Evolutionary conservation across 2,329 filamentous ascomycete species (phyloP), one percentile per base, ranked within the genome.

Genomic region (Cordyceps cateniannulata): DNA sequence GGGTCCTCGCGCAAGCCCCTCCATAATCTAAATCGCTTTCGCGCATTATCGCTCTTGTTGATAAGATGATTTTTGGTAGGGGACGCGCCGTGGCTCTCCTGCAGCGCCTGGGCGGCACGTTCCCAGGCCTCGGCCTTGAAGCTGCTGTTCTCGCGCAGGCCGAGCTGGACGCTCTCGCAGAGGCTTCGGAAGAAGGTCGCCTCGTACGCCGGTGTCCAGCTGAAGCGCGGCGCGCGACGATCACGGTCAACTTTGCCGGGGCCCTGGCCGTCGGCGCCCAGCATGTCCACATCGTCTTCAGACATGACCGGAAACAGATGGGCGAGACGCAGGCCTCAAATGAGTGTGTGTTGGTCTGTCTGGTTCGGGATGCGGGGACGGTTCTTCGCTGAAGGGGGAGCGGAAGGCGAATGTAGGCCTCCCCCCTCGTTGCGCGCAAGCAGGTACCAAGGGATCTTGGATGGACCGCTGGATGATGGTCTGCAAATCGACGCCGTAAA

Each of bases 41-140:
- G 78, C 62, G 83, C 83, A 70, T 85, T 85, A 71, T 85, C 83
- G 64, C 81, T 83, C 73, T 85, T 85, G 74, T 85, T 85, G 70
- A 85, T 84, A 40, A 85, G 78, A 59, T 85, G 83, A 66, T 77
- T 80, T 72, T 85, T 85, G 63, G 82, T 79, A n/a, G 82, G 81
- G 64, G 77, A 83, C 50, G 82, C 81, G 67, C 76, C 75, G 66
- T 85, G 83, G 59, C 77, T 77, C 32, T 82, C 79, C 71, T 81
- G 78, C 59, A 85, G 71, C 35, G 81, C 81, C 51, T 76, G 73
- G 60, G 79, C 77, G 50, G 83, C 83, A 64, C 81, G 80, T 61
- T 85, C 81, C 83, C 83, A 85, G 1, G 82, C 83, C 67, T 84
- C 82, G 20, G 79, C 76, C 71, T 85, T 85, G 76, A 85, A 85